These are phyloP conservation scores for Naegleria lovaniensis DNA, from an alignment of 208 protist genomes.

Conservation along the genomic window DNA sequence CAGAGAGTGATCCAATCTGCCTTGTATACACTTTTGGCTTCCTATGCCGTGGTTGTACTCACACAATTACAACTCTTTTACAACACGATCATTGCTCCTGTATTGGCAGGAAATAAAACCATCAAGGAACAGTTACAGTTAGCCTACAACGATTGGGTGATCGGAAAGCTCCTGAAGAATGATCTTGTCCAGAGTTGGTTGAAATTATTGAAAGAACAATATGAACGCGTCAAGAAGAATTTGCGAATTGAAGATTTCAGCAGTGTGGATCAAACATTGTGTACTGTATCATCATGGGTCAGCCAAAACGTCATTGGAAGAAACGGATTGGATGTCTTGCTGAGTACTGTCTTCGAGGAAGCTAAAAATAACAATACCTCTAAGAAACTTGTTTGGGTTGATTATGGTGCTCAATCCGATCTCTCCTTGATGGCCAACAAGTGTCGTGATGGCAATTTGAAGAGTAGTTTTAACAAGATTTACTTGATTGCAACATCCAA, in stretches of 20 bases:
- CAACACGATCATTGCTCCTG: neutral
- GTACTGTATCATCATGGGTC: neutral
- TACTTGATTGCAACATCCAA: neutral
- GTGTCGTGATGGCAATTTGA: neutral
- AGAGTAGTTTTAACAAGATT: neutral
- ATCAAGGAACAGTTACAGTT: neutral
- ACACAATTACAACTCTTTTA: neutral
- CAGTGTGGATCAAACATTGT: too few species aligned
- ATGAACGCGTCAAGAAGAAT: neutral
- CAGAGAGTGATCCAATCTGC: neutral
- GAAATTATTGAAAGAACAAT: neutral
- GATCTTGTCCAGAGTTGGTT: neutral
- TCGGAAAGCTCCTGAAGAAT: too few species aligned
- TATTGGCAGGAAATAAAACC: neutral
- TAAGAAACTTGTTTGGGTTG: neutral
- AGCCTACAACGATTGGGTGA: neutral
- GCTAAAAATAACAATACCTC: neutral
- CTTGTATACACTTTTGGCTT: neutral
- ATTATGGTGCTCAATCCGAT: neutral
- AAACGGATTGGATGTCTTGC: neutral
- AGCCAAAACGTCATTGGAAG: neutral
- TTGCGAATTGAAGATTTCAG: too few species aligned
- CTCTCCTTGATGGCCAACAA: neutral
- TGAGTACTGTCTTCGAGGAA: neutral
- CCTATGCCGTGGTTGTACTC: neutral